Percentiles rank a stretch among this genome's conserved stretches.
These are phyloP conservation scores for Dichotomocladium elegans DNA, from an alignment of 371 early-diverging fungal genomes.

Conservation along the genomic window DNA sequence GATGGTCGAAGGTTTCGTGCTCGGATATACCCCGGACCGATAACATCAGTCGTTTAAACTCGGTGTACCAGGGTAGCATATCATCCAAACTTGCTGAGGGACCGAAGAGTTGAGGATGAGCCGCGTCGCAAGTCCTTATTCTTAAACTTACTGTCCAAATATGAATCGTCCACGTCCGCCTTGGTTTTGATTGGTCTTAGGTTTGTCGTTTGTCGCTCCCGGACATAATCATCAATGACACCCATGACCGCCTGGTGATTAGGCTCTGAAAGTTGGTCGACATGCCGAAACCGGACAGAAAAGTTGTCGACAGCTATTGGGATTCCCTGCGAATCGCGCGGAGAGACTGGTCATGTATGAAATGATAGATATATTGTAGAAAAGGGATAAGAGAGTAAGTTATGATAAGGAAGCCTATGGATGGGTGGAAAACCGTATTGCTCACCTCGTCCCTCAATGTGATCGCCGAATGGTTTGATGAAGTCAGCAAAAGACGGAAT, in stretches of 20 bases:
- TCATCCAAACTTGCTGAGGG: conserved; percentile 37
- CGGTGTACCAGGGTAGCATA: conserved; percentile 85
- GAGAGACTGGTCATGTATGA: conserved; percentile 51
- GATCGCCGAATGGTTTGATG: conserved; percentile 79
- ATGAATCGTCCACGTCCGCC: conserved; percentile 44
- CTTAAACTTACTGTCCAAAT: conserved; percentile 46
- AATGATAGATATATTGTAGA: background rate
- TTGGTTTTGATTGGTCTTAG: conserved; percentile 20
- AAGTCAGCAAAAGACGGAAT: conserved; percentile 71
- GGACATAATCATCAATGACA: conserved; percentile 55
- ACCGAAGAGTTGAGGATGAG: background rate
- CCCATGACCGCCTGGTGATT: conserved; percentile 51
- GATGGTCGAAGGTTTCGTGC: conserved; percentile 93
- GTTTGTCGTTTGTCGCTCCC: conserved; percentile 10
- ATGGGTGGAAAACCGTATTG: background rate
- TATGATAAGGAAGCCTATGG: background rate
- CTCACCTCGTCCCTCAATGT: conserved; percentile 70
- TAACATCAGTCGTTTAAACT: conserved; percentile 69
- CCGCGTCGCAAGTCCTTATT: background rate
- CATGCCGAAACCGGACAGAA: conserved; percentile 63
- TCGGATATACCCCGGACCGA: conserved; percentile 69
- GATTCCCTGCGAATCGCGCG: conserved; percentile 67
- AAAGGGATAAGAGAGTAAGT: background rate
- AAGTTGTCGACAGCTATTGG: conserved; percentile 65
- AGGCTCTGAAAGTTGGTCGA: conserved; percentile 57